Percentiles rank a stretch among this genome's conserved stretches.
These are phyloP conservation scores for Bipolaris bicolor DNA, from an alignment of 2,329 filamentous ascomycete species.

Conservation along the genomic window DNA sequence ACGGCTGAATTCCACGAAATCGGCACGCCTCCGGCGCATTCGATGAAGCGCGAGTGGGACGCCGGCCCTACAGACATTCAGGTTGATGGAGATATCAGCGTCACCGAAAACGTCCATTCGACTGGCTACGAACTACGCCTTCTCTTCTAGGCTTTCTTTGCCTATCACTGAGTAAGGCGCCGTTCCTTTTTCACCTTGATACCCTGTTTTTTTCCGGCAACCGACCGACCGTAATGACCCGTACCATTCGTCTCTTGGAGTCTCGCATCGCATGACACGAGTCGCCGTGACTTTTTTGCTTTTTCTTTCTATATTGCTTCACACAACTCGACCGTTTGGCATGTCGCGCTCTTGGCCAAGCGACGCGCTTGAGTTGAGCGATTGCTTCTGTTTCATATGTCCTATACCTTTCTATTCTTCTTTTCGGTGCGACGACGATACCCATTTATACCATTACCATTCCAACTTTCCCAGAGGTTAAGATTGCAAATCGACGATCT, in stretches of 20 bases:
- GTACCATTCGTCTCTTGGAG: constrained; percentile 40
- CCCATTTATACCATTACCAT: constrained; percentile 45
- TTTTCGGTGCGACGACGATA: constrained; percentile 44
- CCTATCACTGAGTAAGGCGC: constrained; percentile 6
- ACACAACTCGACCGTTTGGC: constrained; percentile 25
- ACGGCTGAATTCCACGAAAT: constrained; percentile 72
- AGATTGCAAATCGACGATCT: constrained; percentile 33
- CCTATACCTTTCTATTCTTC: constrained; percentile 25
- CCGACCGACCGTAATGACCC: constrained; percentile 40
- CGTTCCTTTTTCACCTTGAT: constrained; percentile 15
- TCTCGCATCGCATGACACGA: constrained; percentile 16
- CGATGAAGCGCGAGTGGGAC: constrained; percentile 61
- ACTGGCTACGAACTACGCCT: constrained; percentile 58
- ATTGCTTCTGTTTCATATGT: constrained; percentile 20
- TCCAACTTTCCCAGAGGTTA: constrained; percentile 29
- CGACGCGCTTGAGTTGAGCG: constrained; percentile 32
- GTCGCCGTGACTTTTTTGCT: constrained; percentile 21
- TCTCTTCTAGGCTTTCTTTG: constrained; percentile 47
- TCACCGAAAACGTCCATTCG: constrained; percentile 52
- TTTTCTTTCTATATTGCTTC: constrained; percentile 6
- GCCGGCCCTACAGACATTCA: constrained; percentile 56
- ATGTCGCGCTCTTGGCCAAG: constrained; percentile 36
- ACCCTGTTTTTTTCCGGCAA: constrained; percentile 21
- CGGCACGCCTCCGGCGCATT: constrained; percentile 48
- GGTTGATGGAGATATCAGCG: constrained; percentile 55